Percentiles rank a stretch among this genome's conserved stretches.
These are phyloP conservation scores for Magnaporthiopsis rhizophila DNA, from an alignment of 2,329 filamentous ascomycete species.

Conservation along the genomic window DNA sequence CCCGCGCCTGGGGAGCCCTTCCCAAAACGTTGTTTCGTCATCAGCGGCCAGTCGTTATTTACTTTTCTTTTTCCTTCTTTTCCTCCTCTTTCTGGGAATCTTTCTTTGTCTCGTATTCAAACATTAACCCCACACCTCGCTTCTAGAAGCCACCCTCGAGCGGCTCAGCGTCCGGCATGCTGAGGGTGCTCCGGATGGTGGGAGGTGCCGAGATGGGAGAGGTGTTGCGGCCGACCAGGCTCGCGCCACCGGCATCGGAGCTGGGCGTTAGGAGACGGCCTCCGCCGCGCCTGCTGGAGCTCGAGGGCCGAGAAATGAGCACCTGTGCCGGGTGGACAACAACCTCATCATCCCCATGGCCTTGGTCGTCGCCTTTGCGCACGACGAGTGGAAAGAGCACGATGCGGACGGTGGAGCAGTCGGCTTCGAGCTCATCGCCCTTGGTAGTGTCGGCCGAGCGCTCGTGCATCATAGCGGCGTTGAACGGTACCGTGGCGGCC, in stretches of 20 bases:
- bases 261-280: slow-evolving; percentile 34
- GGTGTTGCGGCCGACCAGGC: neutral
- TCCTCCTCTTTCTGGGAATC: neutral
- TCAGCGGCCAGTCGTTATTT: neutral
- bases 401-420: slow-evolving; percentile 73
- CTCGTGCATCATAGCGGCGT: slow-evolving; percentile 91
- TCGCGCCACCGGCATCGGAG: slow-evolving; percentile 42
- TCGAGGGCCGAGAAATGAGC: slow-evolving; percentile 55
- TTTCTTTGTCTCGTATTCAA: slow-evolving; percentile 1
- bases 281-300: neutral
- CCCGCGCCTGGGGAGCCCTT: neutral
- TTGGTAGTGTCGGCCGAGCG: slow-evolving; percentile 50
- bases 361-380: slow-evolving; percentile 86
- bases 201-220: slow-evolving; percentile 13
- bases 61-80: neutral
- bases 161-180: slow-evolving; percentile 21
- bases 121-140: neutral
- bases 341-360: slow-evolving; percentile 86
- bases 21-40: neutral
- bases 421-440: slow-evolving; percentile 73
- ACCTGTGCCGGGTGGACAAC: slow-evolving; percentile 95
- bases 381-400: slow-evolving; percentile 95
- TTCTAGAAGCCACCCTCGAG: slow-evolving; percentile 23
- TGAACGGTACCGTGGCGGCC: slow-evolving; percentile 80
- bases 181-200: slow-evolving; percentile 26